These are phyloP conservation scores for Colletotrichum truncatum DNA, from an alignment of 2,329 filamentous ascomycete species.

Conservation along the genomic window DNA sequence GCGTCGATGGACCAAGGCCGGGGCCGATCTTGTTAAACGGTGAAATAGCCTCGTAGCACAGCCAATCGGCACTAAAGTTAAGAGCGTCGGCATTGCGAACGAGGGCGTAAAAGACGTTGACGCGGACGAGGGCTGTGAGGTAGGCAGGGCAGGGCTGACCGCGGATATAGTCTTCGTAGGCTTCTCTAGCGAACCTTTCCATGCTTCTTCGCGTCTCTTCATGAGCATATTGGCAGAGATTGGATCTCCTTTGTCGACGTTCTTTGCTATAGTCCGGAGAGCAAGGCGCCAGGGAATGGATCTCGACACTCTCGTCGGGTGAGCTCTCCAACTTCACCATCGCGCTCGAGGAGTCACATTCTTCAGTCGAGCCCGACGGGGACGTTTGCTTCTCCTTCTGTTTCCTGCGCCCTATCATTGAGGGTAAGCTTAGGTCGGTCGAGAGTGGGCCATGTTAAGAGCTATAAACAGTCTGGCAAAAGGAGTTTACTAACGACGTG, in stretches of 20 bases:
- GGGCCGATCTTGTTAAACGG: constrained; percentile 27
- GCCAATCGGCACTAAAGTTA: constrained; percentile 16
- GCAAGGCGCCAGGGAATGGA: neutral
- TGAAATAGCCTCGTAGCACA: constrained; percentile 33
- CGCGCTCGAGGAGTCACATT: neutral
- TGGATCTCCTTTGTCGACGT: neutral
- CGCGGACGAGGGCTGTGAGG: constrained; percentile 23
- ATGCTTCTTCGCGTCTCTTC: neutral
- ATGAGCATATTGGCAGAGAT: neutral
- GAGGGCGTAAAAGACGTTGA: constrained; percentile 32
- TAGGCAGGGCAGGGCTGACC: neutral
- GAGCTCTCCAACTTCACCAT: neutral
- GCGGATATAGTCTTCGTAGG: constrained; percentile 1
- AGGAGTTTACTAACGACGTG: constrained; percentile 13
- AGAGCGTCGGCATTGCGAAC: constrained; percentile 23
- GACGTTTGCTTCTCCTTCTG: neutral
- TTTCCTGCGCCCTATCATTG: neutral
- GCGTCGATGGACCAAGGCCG: constrained; percentile 8
- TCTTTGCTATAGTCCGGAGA: neutral
- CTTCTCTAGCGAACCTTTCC: constrained; percentile 10
- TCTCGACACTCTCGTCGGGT: neutral
- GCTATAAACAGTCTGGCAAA: neutral
- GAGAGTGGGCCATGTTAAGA: neutral
- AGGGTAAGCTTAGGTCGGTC: neutral
- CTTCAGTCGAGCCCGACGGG: neutral